These are phyloP conservation scores for Nectriaceae sp. DNA, from an alignment of 2,329 filamentous ascomycete genomes.

Conservation along the genomic window DNA sequence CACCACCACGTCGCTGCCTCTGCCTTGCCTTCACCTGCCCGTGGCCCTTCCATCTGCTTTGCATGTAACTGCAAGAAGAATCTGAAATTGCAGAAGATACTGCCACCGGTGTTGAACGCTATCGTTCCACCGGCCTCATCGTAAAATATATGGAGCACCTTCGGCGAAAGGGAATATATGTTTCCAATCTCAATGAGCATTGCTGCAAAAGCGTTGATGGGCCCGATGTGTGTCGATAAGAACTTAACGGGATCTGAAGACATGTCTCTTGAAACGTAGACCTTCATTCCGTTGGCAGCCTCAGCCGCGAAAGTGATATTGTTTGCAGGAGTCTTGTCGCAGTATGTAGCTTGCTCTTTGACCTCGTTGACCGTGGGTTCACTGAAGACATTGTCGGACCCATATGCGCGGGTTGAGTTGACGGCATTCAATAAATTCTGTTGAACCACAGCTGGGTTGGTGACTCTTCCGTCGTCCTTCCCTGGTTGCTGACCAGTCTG, in stretches of 20 bases:
- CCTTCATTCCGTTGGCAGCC: constrained; percentile 69
- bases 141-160: constrained; percentile 82
- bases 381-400: constrained; percentile 72
- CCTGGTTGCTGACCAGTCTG: constrained; percentile 20
- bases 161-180: constrained; percentile 71
- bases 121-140: constrained; percentile 80
- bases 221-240: constrained; percentile 58
- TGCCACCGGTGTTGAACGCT: constrained; percentile 86
- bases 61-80: constrained; percentile 83
- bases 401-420: constrained; percentile 74
- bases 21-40: constrained; percentile 49
- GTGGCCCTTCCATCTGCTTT: constrained; percentile 40
- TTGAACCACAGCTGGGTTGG: constrained; percentile 61
- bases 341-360: constrained; percentile 83
- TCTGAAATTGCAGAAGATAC: constrained; percentile 90
- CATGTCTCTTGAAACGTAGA: constrained; percentile 67
- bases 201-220: constrained; percentile 69
- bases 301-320: constrained; percentile 73
- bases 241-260: constrained; percentile 52
- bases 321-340: constrained; percentile 73
- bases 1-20: constrained; percentile 88
- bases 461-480: constrained; percentile 55
- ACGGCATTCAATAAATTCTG: constrained; percentile 78
- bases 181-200: constrained; percentile 69
- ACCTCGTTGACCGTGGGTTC: constrained; percentile 71